Evolutionary conservation across 352 stramenopile species (phyloP), one percentile per base, ranked within the genome.

Genomic region (Pilasporangium apinafurcum): DNA sequence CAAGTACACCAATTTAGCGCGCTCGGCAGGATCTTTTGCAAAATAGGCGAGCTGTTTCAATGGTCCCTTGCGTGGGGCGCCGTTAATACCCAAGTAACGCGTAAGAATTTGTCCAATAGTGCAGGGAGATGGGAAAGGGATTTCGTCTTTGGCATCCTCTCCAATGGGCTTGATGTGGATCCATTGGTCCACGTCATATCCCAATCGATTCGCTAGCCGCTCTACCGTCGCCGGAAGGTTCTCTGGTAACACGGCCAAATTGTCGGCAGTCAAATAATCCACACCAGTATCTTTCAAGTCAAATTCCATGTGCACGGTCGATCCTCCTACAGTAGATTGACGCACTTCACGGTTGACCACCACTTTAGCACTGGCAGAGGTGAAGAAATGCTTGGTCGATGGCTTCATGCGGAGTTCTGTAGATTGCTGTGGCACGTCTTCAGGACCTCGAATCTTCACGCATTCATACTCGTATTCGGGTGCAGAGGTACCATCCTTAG

Each of bases 81-180:
- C 87, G 54, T 96, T 96, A 43, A 99, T 81, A 52, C 97, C 92
- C 43, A 96, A 67, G 64, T 98, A 99, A 12, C 75, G 63, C 14
- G 74, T 83, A 6, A 99, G 73, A 39, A 96, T 95, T 36, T 94
- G 82, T 4, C 81, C 67, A 14, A 98, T 63, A 13, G 89, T 97
- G 44, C 94, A 96, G 2, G 96, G 96, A 29, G 92, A 97, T 14
- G 96, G 96, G 70, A 99, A 99, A 6, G 86, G 81, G 22, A 86
- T 59, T 24, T 86, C 82, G 43, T 68, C 79, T 16, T 68, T 44
- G 22, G 65, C 48, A 41, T 82, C 68, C 5, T 66, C 56, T 12
- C 54, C 58, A 16, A 75, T 49, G 20, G 83, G 65, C 50, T 87
- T 58, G 7, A 97, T 58, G 27, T 53, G 53, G 33, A 99, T 95